phyloP scores from a whole-genome alignment of 2,329 filamentous ascomycete species.

The Ascochyta rabiei region DNA sequence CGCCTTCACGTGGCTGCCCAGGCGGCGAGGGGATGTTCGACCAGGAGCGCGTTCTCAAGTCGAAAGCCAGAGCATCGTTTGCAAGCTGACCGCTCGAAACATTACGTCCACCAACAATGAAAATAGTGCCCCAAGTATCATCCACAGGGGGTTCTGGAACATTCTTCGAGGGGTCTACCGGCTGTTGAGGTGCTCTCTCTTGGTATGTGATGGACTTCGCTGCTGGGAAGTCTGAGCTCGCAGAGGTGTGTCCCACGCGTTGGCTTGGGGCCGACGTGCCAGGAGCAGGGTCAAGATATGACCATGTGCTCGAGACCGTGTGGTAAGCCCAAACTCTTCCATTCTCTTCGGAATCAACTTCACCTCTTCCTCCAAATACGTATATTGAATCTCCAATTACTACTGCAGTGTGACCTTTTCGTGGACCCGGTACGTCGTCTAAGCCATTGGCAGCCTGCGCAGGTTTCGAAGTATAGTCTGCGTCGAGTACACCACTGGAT shows the following conservation, averaged over 20 bases:
- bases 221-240: slow-evolving; percentile 49
- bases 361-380: slow-evolving; percentile 51
- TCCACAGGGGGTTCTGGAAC: slow-evolving; percentile 50
- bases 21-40: slow-evolving; percentile 56
- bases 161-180: slow-evolving; percentile 48
- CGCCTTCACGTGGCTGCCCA: slow-evolving; percentile 42
- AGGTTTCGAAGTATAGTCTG: slow-evolving; percentile 49
- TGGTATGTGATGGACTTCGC: slow-evolving; percentile 39
- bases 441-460: slow-evolving; percentile 37
- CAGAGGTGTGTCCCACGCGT: slow-evolving; percentile 46
- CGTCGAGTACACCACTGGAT: slow-evolving; percentile 49
- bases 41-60: slow-evolving; percentile 58
- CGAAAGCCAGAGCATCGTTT: slow-evolving; percentile 59
- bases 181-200: slow-evolving; percentile 48
- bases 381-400: slow-evolving; percentile 54
- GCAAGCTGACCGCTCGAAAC: slow-evolving; percentile 30
- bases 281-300: slow-evolving; percentile 45
- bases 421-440: slow-evolving; percentile 45
- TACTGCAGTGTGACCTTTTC: slow-evolving; percentile 51
- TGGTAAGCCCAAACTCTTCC: slow-evolving; percentile 55
- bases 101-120: slow-evolving; percentile 57
- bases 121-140: slow-evolving; percentile 56
- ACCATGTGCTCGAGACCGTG: slow-evolving; percentile 51
- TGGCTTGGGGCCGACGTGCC: slow-evolving; percentile 33
- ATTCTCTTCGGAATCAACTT: slow-evolving; percentile 37